phyloP scores from a whole-genome alignment of 345 rosid species.

The Boechera stricta region DNA sequence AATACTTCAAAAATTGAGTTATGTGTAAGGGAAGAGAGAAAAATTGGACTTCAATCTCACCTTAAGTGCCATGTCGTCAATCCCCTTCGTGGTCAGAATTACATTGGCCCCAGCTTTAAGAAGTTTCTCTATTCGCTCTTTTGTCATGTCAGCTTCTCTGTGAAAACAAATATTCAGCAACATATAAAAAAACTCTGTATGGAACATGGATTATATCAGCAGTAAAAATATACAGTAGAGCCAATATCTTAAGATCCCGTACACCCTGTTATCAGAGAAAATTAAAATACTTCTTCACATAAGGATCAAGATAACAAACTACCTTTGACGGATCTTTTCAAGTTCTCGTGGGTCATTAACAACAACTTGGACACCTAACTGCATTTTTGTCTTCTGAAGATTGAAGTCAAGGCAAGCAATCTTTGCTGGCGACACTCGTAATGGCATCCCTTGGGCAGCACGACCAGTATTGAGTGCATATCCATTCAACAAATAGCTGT shows the following conservation, averaged over 20 bases:
- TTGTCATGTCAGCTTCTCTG: conserved; percentile 98
- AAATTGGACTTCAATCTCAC: conserved; percentile 42
- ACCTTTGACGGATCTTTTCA: conserved; percentile 96
- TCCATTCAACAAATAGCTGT: conserved; percentile 88
- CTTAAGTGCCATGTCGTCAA: conserved; percentile 99
- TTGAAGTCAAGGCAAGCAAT: conserved; percentile 97
- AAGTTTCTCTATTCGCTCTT: conserved; percentile 92
- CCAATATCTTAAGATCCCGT: neutral
- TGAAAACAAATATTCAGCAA: conserved; percentile 29
- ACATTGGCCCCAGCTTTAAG: conserved; percentile 98
- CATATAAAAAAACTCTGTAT: neutral
- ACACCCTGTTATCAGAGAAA: neutral
- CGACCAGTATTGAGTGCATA: conserved; percentile 93
- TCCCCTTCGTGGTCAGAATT: conserved; percentile 91
- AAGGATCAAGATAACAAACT: conserved; percentile 23
- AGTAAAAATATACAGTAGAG: neutral
- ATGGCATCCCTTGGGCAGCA: conserved; percentile 99
- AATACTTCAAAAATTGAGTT: conserved; percentile 4
- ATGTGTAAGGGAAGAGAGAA: neutral
- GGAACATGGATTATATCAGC: conserved; percentile 4
- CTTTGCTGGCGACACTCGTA: conserved; percentile 85
- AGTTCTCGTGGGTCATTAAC: conserved; percentile 98
- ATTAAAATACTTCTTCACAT: neutral
- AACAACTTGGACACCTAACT: conserved; percentile 91
- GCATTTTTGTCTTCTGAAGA: conserved; percentile 97